Evolutionary conservation across 495 filamentous ascomycete species (phyloP), one percentile per base, ranked within the genome.

Genomic region (Neurospora sp.): DNA sequence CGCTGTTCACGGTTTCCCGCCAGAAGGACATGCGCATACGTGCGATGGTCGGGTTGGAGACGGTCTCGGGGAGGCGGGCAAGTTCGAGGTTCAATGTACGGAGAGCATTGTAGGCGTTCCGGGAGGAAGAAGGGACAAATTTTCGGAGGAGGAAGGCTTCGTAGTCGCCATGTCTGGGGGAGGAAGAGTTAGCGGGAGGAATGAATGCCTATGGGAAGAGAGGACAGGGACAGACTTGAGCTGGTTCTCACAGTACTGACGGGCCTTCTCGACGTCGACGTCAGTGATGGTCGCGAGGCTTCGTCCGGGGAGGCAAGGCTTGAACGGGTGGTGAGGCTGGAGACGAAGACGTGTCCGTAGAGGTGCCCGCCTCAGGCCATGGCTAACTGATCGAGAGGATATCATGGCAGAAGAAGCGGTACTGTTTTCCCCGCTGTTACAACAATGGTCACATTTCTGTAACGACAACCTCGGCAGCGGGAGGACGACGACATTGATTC

Each of bases 21-120:
- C 96, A 98, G 86, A 97, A 98, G 81, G 97, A 93, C 76, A 96
- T 91, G 53, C 96, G 93, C 86, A 98, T 89, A 20, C 89, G 85
- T 16, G 93, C 96, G 69, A 97, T 90, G 20, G 91, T 90, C 31
- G 90, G 87, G 42, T 89, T 94, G 71, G 91, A 93, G 20, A 94
- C 94, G 9, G 91, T 88, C 84, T 98, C 95, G 70, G 95, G 92
- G 74, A 98, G 90, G 44, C 91, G 87, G 45, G 94, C 93, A 45
- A 97, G 87, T 75, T 97, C 94, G 78, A 97, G 87, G 79, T 99
- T 99, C 82, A 99, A 88, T 41, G 96, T 93, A 48, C 94, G 93
- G 42, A 99, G 87, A 70, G 94, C 93, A 74, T 97, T 88, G 83
- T 98, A 97, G 73, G 92, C 91, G 78, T 95, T 89, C 75, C 87